Conservation (phyloP, 345 rosid species). For the Aquilaria sinensis region DNA sequence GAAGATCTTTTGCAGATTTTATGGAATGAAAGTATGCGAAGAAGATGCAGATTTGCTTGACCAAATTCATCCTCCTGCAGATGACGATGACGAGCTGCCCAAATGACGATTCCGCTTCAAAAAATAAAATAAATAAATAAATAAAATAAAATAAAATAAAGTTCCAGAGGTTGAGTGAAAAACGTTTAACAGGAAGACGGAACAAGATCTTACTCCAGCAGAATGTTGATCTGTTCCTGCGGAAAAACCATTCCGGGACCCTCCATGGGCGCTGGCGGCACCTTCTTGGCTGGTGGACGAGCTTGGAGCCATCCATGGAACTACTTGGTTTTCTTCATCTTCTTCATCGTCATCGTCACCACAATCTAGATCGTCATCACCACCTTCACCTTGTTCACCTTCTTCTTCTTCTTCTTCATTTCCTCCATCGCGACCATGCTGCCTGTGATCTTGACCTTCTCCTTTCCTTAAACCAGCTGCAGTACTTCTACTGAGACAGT, state of each 20-base stretch:
- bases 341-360: slow-evolving; percentile 11
- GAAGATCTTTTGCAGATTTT: not conserved
- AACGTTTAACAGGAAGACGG: not conserved
- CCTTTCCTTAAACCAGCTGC: slow-evolving; percentile 2
- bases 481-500: slow-evolving; percentile 15
- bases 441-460: not conserved
- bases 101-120: slow-evolving; percentile 11
- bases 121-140: not conserved
- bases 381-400: not conserved
- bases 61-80: slow-evolving; percentile 4
- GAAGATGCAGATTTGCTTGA: slow-evolving; percentile 8
- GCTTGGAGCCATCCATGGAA: slow-evolving; percentile 27
- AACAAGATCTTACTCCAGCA: slow-evolving; percentile 10
- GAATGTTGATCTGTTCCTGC: slow-evolving; percentile 3
- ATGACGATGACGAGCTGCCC: slow-evolving; percentile 9
- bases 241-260: slow-evolving; percentile 9
- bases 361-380: not conserved
- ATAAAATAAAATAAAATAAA: not conserved
- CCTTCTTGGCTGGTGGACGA: slow-evolving; percentile 27
- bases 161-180: not conserved
- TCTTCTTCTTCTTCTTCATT: slow-evolving; percentile 16
- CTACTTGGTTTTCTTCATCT: slow-evolving; percentile 46
- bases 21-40: not conserved
- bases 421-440: not conserved
- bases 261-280: slow-evolving; percentile 2